Conservation (phyloP, 805 yeast genomes). For the Suhomyces kilbournensis region DNA sequence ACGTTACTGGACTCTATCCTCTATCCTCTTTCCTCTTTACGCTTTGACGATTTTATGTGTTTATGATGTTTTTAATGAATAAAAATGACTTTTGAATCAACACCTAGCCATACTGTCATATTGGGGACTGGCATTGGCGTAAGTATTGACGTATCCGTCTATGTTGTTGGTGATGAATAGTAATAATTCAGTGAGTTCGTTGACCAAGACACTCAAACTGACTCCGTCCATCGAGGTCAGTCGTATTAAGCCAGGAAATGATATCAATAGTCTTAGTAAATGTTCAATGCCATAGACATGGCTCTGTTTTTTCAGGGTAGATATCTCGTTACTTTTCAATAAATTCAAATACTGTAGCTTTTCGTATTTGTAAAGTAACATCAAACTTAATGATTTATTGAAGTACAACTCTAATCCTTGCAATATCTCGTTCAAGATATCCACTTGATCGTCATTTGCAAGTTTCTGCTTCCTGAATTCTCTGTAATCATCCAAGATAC, state of each 20-base stretch:
- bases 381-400: constrained; percentile 65
- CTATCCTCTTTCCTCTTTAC: background rate
- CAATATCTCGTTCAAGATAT: constrained; percentile 60
- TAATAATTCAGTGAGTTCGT: constrained; percentile 53
- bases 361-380: constrained; percentile 72
- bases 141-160: constrained; percentile 30
- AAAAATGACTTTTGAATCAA: background rate
- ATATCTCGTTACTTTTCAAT: constrained; percentile 38
- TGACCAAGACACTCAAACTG: constrained; percentile 54
- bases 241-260: constrained; percentile 79
- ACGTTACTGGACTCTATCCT: background rate
- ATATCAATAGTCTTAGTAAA: constrained; percentile 68
- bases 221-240: constrained; percentile 80
- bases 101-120: constrained; percentile 34
- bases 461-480: constrained; percentile 18
- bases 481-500: constrained; percentile 54
- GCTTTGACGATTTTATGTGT: background rate
- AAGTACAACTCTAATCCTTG: constrained; percentile 71
- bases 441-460: constrained; percentile 12
- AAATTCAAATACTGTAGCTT: constrained; percentile 66
- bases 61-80: background rate
- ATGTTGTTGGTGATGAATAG: constrained; percentile 48
- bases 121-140: constrained; percentile 37
- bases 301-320: constrained; percentile 6
- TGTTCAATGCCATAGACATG: constrained; percentile 74